Conservation (phyloP, 2,329 filamentous ascomycete genomes). For the Diaporthe citrichinensis region DNA sequence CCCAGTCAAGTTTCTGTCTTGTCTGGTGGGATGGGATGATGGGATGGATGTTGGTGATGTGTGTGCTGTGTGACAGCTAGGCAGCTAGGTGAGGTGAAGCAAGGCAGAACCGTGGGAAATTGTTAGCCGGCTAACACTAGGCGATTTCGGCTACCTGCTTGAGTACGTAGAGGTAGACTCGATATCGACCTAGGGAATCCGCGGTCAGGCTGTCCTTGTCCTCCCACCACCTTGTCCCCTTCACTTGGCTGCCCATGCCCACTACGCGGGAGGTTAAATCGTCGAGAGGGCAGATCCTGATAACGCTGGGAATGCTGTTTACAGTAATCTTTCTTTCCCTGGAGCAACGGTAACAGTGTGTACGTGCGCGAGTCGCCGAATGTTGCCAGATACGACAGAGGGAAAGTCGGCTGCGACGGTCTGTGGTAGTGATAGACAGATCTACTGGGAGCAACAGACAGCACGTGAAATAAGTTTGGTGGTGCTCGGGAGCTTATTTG, state of each 20-base stretch:
- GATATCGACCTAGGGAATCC: not conserved
- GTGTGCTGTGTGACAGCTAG: not conserved
- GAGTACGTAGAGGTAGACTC: not conserved
- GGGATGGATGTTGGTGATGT: not conserved
- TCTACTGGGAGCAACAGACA: not conserved
- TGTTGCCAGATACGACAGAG: slow-evolving; percentile 7
- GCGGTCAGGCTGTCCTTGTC: not conserved
- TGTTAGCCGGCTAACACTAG: slow-evolving; percentile 12
- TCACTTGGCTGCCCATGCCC: not conserved
- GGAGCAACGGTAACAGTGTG: not conserved
- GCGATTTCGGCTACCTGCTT: not conserved
- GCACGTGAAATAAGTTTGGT: slow-evolving; percentile 24
- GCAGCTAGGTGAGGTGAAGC: slow-evolving; percentile 19
- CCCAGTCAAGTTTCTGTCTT: not conserved
- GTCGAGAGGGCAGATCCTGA: not conserved
- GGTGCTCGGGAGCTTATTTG: slow-evolving; percentile 30
- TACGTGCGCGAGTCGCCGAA: slow-evolving; percentile 8
- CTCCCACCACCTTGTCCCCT: not conserved
- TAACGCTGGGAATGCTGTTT: not conserved
- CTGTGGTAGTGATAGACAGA: not conserved
- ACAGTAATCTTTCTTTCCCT: not conserved
- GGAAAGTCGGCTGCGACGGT: not conserved
- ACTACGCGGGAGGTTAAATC: not conserved
- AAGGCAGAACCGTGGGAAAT: not conserved
- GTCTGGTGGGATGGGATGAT: not conserved